A percentile compares a stretch with the other conserved stretches of the same genome.
These are phyloP conservation scores for Coniochaeta sp. DNA, from an alignment of 2,329 filamentous ascomycete species.

Conservation along the genomic window DNA sequence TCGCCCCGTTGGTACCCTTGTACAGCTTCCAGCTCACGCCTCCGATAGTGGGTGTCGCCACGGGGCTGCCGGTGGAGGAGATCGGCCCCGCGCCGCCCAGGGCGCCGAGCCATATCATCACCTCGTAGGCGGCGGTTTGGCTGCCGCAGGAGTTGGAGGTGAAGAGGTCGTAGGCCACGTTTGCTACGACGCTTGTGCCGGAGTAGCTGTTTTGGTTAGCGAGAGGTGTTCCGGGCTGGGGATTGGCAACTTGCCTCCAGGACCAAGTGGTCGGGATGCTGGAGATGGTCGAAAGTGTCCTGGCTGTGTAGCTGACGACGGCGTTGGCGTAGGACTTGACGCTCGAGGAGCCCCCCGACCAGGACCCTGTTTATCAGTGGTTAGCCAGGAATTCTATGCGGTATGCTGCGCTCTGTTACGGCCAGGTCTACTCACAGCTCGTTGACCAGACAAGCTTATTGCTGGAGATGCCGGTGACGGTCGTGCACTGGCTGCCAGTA, in stretches of 20 bases:
- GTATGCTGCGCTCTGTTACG: too few relatives aligned
- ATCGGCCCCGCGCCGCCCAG: constrained; percentile 55
- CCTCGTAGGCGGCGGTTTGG: constrained; percentile 42
- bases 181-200: constrained; percentile 32
- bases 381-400: neutral
- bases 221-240: neutral
- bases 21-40: constrained; percentile 52
- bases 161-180: constrained; percentile 58
- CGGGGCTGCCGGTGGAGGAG: constrained; percentile 39
- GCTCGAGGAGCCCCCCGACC: constrained; percentile 28
- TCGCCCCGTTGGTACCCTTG: constrained; percentile 51
- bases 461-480: constrained; percentile 26
- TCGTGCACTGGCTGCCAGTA: constrained; percentile 36
- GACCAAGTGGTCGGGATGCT: constrained; percentile 29
- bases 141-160: constrained; percentile 36
- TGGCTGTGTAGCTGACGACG: constrained; percentile 23
- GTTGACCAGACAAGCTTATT: constrained; percentile 33
- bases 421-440: constrained; percentile 14
- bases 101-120: constrained; percentile 59
- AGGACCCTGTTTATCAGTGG: constrained; percentile 23
- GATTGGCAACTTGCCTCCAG: constrained; percentile 27
- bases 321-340: constrained; percentile 42
- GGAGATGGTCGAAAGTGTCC: constrained; percentile 25
- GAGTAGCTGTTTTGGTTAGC: constrained; percentile 21
- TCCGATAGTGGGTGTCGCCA: constrained; percentile 46